phyloP scores from a whole-genome alignment of 1,284 basidiomycete genomes.

The Sporisorium sorghi region DNA sequence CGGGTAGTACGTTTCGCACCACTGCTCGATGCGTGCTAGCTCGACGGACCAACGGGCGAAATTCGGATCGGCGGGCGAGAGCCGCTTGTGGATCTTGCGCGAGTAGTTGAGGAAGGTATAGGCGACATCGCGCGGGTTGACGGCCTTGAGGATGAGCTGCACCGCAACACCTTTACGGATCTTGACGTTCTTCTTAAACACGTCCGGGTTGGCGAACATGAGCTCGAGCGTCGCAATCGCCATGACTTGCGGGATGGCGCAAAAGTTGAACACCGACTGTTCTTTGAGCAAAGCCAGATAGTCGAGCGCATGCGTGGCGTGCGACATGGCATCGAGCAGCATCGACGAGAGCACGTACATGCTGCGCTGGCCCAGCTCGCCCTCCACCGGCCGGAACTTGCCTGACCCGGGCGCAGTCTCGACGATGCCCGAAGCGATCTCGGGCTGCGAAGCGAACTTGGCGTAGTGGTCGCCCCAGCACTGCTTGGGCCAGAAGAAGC shows the following conservation, averaged over 20 bases:
- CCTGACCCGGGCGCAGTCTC: slow-evolving; percentile 46
- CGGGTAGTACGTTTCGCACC: slow-evolving; percentile 67
- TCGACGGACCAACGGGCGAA: slow-evolving; percentile 71
- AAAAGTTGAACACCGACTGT: slow-evolving; percentile 95
- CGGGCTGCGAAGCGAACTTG: slow-evolving; percentile 53
- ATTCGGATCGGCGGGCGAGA: slow-evolving; percentile 84
- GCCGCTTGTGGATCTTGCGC: slow-evolving; percentile 83
- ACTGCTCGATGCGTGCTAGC: slow-evolving; percentile 63
- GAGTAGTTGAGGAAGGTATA: slow-evolving; percentile 87
- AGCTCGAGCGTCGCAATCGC: slow-evolving; percentile 91
- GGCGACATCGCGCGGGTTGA: slow-evolving; percentile 91
- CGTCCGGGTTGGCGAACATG: slow-evolving; percentile 92
- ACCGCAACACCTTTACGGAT: slow-evolving; percentile 93
- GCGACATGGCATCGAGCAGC: slow-evolving; percentile 88
- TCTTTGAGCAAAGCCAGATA: slow-evolving; percentile 88
- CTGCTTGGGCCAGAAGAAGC: slow-evolving; percentile 95
- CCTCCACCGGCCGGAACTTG: slow-evolving; percentile 46
- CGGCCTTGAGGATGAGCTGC: slow-evolving; percentile 86
- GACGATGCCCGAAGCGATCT: slow-evolving; percentile 63
- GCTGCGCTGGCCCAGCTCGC: slow-evolving; percentile 54
- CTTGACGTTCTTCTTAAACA: slow-evolving; percentile 91
- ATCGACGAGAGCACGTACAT: slow-evolving; percentile 76
- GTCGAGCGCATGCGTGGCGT: slow-evolving; percentile 86
- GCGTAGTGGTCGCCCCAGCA: slow-evolving; percentile 77
- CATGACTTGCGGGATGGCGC: slow-evolving; percentile 94